Base-by-base conservation (phyloP, 176 grass and related monocot genomes). In the Thinopyrum elongatum region DNA sequence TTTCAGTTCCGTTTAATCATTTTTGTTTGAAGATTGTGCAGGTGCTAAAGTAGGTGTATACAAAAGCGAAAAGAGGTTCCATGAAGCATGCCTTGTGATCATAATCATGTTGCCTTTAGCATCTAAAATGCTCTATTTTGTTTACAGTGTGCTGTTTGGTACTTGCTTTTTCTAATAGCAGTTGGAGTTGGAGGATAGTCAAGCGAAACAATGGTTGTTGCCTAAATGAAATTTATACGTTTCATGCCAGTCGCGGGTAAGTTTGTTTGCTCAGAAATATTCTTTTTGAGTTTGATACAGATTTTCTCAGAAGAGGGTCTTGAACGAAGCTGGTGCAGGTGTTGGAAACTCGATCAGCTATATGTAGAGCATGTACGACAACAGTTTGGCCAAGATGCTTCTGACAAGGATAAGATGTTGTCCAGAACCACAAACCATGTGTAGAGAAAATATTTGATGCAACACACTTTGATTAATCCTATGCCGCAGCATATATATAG, bases 1-100 rank as follows among this genome's bases (percentile, higher is more conserved):
- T n/a, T n/a, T 58, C 2, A 0, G 16, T 58, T 58, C 7, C n/a
- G 16, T 15, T 58, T 58, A 58, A 22, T 58, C 5, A 6, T 58
- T 58, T 58, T 58, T 58, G 19, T 22, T 19, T 58, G 86, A 92
- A 86, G 83, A 82, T 89, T 84, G 70, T 82, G 80, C 85, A 86
- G 84, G 91, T 87, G 66, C 59, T 66, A 83, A 66, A 46, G 44
- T 14, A 46, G 44, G 44, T 69, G 77, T 61, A 10, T 31, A 69
- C 14, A 83, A 47, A 74, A 81, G 71, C 44, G 12, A 14, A 46
- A 14, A 85, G 86, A 82, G 30, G 44, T 33, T 65, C 36, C 25
- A 29, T 72, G 59, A 94, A 93, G 95, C 90, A 98, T 39, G 88
- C 60, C 26, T 82, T 49, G 5, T 69, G 41, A 19, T 58, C 41